These are phyloP conservation scores for Populus hybrid DNA, from an alignment of 441 rosid genomes.

Conservation along the genomic window DNA sequence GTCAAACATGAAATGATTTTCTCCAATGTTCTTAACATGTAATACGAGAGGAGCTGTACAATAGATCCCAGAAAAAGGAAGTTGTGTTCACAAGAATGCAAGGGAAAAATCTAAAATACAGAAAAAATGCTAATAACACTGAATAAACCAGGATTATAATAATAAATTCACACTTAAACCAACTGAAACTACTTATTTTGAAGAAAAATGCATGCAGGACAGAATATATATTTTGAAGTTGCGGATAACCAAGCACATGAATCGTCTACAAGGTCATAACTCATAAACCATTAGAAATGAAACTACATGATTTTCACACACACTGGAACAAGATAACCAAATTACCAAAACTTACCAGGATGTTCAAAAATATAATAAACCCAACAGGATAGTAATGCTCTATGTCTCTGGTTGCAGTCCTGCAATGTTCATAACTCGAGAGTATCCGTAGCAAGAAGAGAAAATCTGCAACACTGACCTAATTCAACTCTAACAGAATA, in stretches of 20 bases:
- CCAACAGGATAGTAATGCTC: constrained; percentile 8
- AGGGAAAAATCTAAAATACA: background rate
- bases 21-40: background rate
- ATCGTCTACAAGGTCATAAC: background rate
- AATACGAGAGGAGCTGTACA: background rate
- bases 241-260: background rate
- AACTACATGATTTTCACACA: no score
- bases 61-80: background rate
- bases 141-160: background rate
- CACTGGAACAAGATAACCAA: background rate
- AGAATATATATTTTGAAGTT: background rate
- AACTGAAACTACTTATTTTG: background rate
- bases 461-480: constrained; percentile 8
- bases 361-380: background rate
- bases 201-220: background rate
- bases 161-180: background rate
- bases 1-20: background rate
- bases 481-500: background rate
- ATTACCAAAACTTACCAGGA: constrained; percentile 16
- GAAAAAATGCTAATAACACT: background rate
- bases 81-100: background rate
- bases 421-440: constrained; percentile 35
- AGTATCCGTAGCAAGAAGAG: constrained; percentile 9
- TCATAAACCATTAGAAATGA: no score
- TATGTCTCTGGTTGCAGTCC: constrained; percentile 13